phyloP scores from a whole-genome alignment of 768 basidiomycete species.

The Amanita pseudoporphyria region DNA sequence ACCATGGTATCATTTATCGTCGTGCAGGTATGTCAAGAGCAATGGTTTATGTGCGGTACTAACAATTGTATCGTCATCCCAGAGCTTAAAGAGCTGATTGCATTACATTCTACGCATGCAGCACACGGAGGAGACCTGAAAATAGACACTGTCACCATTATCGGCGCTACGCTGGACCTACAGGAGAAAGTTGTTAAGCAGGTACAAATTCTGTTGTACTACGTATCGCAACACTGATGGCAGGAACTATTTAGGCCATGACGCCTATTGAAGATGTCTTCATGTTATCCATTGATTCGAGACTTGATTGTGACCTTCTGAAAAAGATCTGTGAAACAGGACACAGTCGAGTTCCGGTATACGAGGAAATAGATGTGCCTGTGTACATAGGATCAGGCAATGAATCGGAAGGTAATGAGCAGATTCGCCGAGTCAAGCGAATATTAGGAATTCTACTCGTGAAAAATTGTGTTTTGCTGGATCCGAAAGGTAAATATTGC shows the following conservation, averaged over 20 bases:
- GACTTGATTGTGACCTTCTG: constrained; percentile 72
- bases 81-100: constrained; percentile 87
- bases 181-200: constrained; percentile 79
- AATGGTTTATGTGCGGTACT: neutral
- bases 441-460: constrained; percentile 83
- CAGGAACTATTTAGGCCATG: constrained; percentile 50
- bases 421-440: constrained; percentile 56
- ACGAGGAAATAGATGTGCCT: constrained; percentile 64
- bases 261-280: constrained; percentile 73
- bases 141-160: constrained; percentile 81
- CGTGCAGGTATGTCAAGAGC: constrained; percentile 38
- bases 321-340: constrained; percentile 70
- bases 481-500: constrained; percentile 55
- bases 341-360: constrained; percentile 79
- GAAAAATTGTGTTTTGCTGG: constrained; percentile 82
- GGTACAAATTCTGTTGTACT: constrained; percentile 21
- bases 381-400: constrained; percentile 21
- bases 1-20: constrained; percentile 89
- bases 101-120: constrained; percentile 69
- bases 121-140: constrained; percentile 81
- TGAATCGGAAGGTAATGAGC: constrained; percentile 7
- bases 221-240: neutral
- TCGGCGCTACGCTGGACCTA: constrained; percentile 81
- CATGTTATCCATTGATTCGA: constrained; percentile 82
- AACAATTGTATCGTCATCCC: neutral